These are phyloP conservation scores for Diutina pseudorugosa DNA, from an alignment of 1,139 yeast genomes.

Conservation along the genomic window DNA sequence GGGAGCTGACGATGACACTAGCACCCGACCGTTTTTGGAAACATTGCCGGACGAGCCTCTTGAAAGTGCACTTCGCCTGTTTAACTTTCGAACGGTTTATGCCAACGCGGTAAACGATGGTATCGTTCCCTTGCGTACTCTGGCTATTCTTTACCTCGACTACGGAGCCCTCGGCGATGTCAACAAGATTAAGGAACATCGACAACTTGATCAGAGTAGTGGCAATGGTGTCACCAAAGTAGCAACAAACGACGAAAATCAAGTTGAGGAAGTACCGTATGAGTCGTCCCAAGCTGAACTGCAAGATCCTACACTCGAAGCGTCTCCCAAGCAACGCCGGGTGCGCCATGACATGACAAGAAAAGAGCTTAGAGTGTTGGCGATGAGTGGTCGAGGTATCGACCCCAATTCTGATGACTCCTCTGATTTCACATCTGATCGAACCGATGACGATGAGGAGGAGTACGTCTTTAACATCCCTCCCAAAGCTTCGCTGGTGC, in stretches of 20 bases:
- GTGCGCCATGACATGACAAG: not conserved
- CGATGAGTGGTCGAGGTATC: not conserved
- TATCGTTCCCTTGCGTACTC: slow-evolving; percentile 16
- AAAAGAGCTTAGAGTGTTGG: not conserved
- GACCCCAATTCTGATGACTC: not conserved
- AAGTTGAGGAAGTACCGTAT: not conserved
- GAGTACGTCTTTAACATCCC: slow-evolving; percentile 18
- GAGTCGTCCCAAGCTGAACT: not conserved
- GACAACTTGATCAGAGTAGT: not conserved
- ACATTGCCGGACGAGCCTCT: slow-evolving; percentile 16
- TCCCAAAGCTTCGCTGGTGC: slow-evolving; percentile 33
- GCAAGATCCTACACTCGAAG: not conserved
- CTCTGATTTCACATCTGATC: not conserved
- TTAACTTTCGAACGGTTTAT: slow-evolving; percentile 14
- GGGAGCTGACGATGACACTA: not conserved
- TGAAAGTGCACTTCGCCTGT: slow-evolving; percentile 10
- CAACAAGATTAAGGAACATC: not conserved
- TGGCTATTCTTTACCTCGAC: slow-evolving; percentile 15
- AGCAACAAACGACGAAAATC: not conserved
- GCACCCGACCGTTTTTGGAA: slow-evolving; percentile 12
- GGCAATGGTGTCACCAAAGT: not conserved
- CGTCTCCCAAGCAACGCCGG: not conserved
- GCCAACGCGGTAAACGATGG: slow-evolving; percentile 19
- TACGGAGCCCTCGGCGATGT: slow-evolving; percentile 13
- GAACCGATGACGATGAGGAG: not conserved